These are phyloP conservation scores for Epichloe elymi DNA, from an alignment of 2,329 filamentous ascomycete species.

Conservation along the genomic window DNA sequence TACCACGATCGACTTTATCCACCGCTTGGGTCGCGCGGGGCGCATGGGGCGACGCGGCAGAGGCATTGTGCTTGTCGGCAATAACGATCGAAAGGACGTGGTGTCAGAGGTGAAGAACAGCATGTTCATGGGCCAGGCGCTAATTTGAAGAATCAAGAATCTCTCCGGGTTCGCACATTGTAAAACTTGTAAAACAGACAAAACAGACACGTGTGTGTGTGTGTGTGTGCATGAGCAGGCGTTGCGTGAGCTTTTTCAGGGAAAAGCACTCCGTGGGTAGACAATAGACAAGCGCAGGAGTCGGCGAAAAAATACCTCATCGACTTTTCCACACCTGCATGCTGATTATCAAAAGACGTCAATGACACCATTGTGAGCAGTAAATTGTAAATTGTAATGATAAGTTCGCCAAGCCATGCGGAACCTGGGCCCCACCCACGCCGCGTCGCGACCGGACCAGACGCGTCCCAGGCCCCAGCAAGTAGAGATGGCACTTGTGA, in stretches of 20 bases:
- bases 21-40: conserved; percentile 81
- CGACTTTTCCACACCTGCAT: too few relatives aligned
- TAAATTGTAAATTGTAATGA: too few relatives aligned
- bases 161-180: too few relatives aligned
- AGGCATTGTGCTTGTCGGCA: conserved; percentile 82
- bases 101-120: conserved; percentile 84
- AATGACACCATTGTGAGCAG: background rate
- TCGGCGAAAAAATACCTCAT: too few relatives aligned
- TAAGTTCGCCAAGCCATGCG: too few relatives aligned
- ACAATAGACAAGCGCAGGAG: background rate
- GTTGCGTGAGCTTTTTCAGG: background rate
- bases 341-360: background rate
- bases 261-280: background rate
- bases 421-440: background rate
- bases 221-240: conserved; percentile 2
- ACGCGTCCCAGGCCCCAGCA: conserved; percentile 12
- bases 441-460: conserved; percentile 13
- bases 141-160: conserved; percentile 40
- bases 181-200: conserved; percentile 34
- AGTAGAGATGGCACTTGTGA: conserved; percentile 1
- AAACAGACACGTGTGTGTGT: background rate
- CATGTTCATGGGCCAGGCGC: conserved; percentile 69
- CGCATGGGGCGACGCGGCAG: conserved; percentile 84
- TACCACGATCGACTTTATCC: conserved; percentile 95
- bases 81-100: conserved; percentile 77